A percentile compares a stretch with the other conserved stretches of the same genome.
Evolutionary conservation across 345 rosid species (phyloP).

Genomic region (Mallotus nudiflorus): DNA sequence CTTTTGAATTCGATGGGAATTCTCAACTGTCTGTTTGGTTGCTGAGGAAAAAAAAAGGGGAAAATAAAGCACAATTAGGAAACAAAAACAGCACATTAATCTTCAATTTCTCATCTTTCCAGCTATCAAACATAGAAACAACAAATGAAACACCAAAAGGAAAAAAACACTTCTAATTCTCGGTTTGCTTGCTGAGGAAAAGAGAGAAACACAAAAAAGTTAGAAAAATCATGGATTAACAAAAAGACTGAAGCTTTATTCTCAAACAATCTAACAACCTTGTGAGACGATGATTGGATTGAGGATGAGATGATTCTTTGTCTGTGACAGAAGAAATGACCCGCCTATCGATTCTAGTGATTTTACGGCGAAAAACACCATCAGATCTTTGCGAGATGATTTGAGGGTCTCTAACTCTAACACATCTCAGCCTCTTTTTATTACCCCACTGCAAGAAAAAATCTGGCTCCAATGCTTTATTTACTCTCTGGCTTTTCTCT

Average conservation of each 20-base stretch:
- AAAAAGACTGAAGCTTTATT: background rate
- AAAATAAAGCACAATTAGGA: background rate
- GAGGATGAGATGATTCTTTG: conserved; percentile 42
- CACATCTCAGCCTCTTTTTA: conserved; percentile 72
- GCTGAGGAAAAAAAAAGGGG: conserved; percentile 1
- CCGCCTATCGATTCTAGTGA: conserved; percentile 40
- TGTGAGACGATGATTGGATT: conserved; percentile 47
- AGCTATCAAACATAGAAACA: conserved; percentile 19
- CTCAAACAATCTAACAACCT: conserved; percentile 38
- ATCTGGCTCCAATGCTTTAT: conserved; percentile 50
- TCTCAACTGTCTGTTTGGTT: conserved; percentile 16
- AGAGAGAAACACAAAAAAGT: no score
- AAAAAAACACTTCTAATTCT: conserved; percentile 10
- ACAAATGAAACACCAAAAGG: background rate
- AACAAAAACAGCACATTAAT: background rate
- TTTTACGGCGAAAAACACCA: conserved; percentile 47
- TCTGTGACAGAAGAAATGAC: conserved; percentile 33
- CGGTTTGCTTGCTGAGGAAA: conserved; percentile 30
- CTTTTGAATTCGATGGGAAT: conserved; percentile 3
- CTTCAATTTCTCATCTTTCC: background rate
- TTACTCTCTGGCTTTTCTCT: conserved; percentile 43
- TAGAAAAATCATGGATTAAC: no score
- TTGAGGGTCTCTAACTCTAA: conserved; percentile 64
- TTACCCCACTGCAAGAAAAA: conserved; percentile 72
- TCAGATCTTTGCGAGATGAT: conserved; percentile 45